Evolutionary conservation across 768 basidiomycete species (phyloP).

Genomic region (Pulveroboletus sp.): DNA sequence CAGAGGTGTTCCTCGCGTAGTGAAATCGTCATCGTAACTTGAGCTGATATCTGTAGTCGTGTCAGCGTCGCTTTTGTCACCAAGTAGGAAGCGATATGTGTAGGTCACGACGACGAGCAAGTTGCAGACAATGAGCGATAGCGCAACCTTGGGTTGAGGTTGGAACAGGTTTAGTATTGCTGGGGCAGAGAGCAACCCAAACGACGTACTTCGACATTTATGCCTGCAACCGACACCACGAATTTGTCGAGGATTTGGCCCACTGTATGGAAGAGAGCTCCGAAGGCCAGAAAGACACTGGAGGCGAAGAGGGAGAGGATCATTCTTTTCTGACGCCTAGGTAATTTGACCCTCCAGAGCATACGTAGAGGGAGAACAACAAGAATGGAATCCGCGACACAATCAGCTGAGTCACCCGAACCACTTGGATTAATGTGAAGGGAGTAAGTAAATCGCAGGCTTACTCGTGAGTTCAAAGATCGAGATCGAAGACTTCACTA

Average conservation of each 20-base stretch:
- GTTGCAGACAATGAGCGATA: slow-evolving; percentile 21
- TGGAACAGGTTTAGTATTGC: background rate
- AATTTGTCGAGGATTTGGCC: slow-evolving; percentile 10
- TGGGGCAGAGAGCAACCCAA: background rate
- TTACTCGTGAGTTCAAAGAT: slow-evolving; percentile 18
- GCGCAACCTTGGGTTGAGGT: slow-evolving; percentile 6
- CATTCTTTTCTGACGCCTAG: slow-evolving; percentile 20
- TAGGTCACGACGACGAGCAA: slow-evolving; percentile 22
- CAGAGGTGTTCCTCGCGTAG: background rate
- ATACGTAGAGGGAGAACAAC: slow-evolving; percentile 18
- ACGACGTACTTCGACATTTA: slow-evolving; percentile 18
- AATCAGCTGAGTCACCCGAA: slow-evolving; percentile 11
- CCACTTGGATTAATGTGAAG: background rate
- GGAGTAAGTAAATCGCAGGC: background rate
- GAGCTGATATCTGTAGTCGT: background rate
- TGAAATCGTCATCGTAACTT: slow-evolving; percentile 17
- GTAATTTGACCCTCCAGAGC: slow-evolving; percentile 22
- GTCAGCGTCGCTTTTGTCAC: background rate
- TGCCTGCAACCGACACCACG: slow-evolving; percentile 4
- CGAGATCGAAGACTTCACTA: background rate
- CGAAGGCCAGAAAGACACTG: slow-evolving; percentile 14
- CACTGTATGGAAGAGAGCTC: slow-evolving; percentile 12
- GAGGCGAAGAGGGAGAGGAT: slow-evolving; percentile 22
- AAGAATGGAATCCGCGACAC: slow-evolving; percentile 13
- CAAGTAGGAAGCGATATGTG: slow-evolving; percentile 11